Base-by-base conservation (phyloP, 257 asterid genomes). In the Paulownia fortunei region DNA sequence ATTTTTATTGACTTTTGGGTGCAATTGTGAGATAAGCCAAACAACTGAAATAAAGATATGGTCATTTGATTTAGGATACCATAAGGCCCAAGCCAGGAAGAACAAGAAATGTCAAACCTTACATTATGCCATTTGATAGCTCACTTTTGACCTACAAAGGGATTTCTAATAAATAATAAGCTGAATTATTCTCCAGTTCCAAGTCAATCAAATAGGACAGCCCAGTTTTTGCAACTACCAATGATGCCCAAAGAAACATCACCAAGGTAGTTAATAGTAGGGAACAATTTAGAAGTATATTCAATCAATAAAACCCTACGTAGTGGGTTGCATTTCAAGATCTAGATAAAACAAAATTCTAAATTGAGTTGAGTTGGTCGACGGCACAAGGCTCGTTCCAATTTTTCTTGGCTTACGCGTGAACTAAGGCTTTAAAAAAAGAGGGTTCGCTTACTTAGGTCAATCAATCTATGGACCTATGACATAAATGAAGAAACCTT, bases 161-260 rank as follows among this genome's bases (percentile, higher is more conserved):
- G 51, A 44, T 9, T 30, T 23, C 30, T 41, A 10, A 12, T 41
- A 19, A 41, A 44, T 3, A 44, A 44, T 44, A 44, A 5, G 36
- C 36, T 2, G n/a, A 66, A 19, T 10, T 23, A 39, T 23, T 41
- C 55, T 66, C 56, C 9, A 66, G 16, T 9, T 11, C 51, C 55
- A 66, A 21, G 55, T 39, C 26, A 2, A 62, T 39, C 52, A 19
- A 13, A 19, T 4, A 36, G 24, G 18, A 39, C 15, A 39, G 3
- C 52, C 47, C 49, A 16, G 7, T 3, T 34, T 63, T 16, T 16
- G 1, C 41, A 72, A 36, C 19, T 54, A 13, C 32, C 54, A 5
- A 49, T 32, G 19, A 39, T 51, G 26, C n/a, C 32, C 65, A 74
- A 47, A 24, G 49, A 59, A 74, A 68, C 26, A 26, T 32, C 66